Evolutionary conservation across 176 grass and related monocot genomes (phyloP).

Genomic region (Oryza australiensis): DNA sequence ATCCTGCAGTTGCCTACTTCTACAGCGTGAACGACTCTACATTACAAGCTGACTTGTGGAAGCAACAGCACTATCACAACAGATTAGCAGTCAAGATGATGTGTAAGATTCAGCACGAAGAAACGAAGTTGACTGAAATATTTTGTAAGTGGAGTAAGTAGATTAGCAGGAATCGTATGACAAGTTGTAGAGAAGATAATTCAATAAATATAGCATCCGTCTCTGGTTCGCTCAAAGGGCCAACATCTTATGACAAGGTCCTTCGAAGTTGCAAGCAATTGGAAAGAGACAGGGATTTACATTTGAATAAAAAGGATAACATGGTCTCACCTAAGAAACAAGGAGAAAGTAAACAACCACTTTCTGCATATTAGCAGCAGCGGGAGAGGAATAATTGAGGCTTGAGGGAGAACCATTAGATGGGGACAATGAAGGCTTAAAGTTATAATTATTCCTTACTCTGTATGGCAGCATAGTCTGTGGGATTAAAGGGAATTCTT

Average conservation of each 20-base stretch:
- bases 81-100: neutral
- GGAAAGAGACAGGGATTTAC: neutral
- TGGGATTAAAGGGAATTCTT: neutral
- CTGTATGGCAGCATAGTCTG: neutral
- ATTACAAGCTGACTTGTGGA: neutral
- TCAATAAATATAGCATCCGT: neutral
- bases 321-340: neutral
- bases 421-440: neutral
- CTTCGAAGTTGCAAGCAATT: neutral
- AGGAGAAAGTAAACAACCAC: neutral
- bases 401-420: neutral
- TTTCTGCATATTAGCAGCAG: neutral
- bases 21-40: neutral
- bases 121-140: slow-evolving; percentile 7
- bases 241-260: neutral
- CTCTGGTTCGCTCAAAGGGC: neutral
- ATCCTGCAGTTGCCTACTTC: neutral
- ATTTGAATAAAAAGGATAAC: neutral
- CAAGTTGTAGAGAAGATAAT: neutral
- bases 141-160: slow-evolving; percentile 5
- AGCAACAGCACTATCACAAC: neutral
- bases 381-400: neutral
- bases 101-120: neutral
- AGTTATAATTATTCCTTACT: neutral
- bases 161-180: slow-evolving; percentile 2